A percentile compares a stretch with the other conserved stretches of the same genome.
These are phyloP conservation scores for Lactifluus pinguis DNA, from an alignment of 768 basidiomycete genomes.

Conservation along the genomic window DNA sequence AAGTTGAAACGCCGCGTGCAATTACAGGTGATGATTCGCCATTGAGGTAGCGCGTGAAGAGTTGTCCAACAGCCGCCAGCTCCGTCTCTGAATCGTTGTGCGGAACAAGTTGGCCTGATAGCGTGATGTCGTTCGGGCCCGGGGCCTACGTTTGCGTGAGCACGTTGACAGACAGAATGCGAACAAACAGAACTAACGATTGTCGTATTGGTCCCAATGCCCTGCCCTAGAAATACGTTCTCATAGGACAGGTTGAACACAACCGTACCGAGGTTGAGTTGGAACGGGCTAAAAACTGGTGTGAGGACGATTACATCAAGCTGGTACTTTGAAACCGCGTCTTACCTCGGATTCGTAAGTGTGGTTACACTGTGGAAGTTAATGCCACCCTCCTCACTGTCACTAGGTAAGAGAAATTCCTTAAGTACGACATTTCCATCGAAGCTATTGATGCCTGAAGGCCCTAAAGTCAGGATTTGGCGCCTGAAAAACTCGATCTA, in stretches of 20 bases:
- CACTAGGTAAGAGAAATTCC: slow-evolving; percentile 57
- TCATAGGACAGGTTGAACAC: slow-evolving; percentile 54
- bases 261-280: slow-evolving; percentile 59
- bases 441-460: slow-evolving; percentile 52
- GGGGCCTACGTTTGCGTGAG: slow-evolving; percentile 31
- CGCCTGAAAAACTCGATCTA: neutral
- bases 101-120: slow-evolving; percentile 46
- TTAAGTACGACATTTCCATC: slow-evolving; percentile 43
- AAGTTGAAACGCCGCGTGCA: slow-evolving; percentile 50
- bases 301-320: neutral
- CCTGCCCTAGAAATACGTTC: slow-evolving; percentile 46
- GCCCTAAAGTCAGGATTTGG: neutral
- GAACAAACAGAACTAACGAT: slow-evolving; percentile 37
- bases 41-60: slow-evolving; percentile 70
- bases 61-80: slow-evolving; percentile 43
- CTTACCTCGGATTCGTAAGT: slow-evolving; percentile 49
- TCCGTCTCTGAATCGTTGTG: slow-evolving; percentile 36
- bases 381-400: slow-evolving; percentile 59
- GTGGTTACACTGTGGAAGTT: slow-evolving; percentile 49
- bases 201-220: slow-evolving; percentile 40
- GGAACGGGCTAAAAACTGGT: slow-evolving; percentile 43
- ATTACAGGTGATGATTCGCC: slow-evolving; percentile 47
- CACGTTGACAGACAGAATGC: neutral
- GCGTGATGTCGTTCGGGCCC: slow-evolving; percentile 48
- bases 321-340: neutral